These are phyloP conservation scores for Jamesozyma jinghongensis DNA, from an alignment of 805 yeast genomes.

Conservation along the genomic window DNA sequence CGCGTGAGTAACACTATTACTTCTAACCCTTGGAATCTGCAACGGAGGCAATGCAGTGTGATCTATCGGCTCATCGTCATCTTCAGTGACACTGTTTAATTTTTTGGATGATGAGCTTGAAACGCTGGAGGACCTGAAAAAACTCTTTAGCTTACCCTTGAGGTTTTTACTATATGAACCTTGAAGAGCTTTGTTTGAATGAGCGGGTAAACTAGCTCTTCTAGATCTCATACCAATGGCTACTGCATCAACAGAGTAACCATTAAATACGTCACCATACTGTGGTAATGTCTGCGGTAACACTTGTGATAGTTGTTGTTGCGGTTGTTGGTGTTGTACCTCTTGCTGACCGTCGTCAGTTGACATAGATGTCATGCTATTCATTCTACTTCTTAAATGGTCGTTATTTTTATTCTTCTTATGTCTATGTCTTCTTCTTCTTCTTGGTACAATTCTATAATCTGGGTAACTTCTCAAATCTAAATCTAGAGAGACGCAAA, in stretches of 20 bases:
- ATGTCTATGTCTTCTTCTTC: constrained; percentile 18
- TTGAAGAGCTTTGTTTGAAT: no score
- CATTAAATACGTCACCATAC: no score
- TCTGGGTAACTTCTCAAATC: constrained; percentile 62
- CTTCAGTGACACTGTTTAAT: constrained; percentile 20
- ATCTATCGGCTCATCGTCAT: constrained; percentile 5
- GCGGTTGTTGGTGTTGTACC: no score
- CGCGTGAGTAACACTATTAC: neutral
- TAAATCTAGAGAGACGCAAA: constrained; percentile 71
- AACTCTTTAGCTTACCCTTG: no score
- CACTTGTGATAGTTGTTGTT: no score
- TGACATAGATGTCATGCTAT: neutral
- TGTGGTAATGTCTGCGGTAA: no score
- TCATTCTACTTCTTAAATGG: neutral
- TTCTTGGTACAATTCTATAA: constrained; percentile 65
- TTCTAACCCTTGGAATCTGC: neutral
- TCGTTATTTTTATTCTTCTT: constrained; percentile 1
- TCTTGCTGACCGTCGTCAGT: neutral
- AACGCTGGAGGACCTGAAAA: no score
- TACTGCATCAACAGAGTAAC: no score
- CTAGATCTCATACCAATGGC: no score
- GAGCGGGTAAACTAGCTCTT: no score
- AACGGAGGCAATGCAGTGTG: neutral
- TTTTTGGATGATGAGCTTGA: constrained; percentile 1
- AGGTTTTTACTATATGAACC: no score